Evolutionary conservation across 192 early-diverging fungal species (phyloP).

Genomic region (Powellomyces hirtus): DNA sequence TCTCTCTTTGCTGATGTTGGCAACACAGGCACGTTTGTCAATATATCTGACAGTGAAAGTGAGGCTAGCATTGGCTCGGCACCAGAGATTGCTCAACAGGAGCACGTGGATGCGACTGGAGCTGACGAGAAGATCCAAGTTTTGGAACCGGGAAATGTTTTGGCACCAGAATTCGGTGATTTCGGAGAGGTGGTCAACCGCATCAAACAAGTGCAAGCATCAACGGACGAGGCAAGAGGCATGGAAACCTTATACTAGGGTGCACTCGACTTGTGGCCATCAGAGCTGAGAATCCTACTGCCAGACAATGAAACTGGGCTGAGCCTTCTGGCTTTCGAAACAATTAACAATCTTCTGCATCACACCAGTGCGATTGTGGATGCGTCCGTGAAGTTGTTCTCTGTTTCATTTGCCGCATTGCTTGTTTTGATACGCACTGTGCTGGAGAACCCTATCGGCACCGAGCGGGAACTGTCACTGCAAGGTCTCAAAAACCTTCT

Average conservation of each 20-base stretch:
- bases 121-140: background rate
- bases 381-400: background rate
- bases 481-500: background rate
- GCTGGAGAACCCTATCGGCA: background rate
- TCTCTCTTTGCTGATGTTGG: no score
- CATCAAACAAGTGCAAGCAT: slow-evolving; percentile 1
- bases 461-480: background rate
- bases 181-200: background rate
- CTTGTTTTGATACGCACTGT: background rate
- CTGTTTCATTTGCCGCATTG: background rate
- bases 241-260: background rate
- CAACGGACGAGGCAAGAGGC: background rate
- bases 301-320: slow-evolving; percentile 1
- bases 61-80: no score
- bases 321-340: background rate
- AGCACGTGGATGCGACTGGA: no score
- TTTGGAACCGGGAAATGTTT: background rate
- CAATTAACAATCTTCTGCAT: background rate
- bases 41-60: no score
- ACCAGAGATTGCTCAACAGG: no score
- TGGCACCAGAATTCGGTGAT: background rate
- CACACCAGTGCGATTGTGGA: background rate
- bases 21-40: no score
- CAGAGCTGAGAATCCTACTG: background rate
- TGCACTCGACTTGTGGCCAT: background rate